These are phyloP conservation scores for Wallacemonas sp. DNA, from an alignment of 208 protist species.

Conservation along the genomic window DNA sequence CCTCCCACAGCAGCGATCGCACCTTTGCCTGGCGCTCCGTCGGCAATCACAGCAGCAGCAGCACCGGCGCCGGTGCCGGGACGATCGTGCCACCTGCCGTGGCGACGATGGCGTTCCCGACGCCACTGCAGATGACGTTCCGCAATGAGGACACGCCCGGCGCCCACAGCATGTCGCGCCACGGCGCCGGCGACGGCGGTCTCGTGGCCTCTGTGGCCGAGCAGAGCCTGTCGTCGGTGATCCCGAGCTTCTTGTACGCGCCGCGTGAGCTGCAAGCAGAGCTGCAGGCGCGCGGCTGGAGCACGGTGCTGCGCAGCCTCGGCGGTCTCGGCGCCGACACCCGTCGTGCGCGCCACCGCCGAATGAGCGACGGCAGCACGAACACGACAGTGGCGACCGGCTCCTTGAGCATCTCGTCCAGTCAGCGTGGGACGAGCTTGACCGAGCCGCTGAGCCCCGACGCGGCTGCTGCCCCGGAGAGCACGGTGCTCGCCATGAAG, in stretches of 20 bases:
- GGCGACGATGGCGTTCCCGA: not conserved
- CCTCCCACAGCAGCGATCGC: not conserved
- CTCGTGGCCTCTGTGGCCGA: not conserved
- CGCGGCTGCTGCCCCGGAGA: not conserved
- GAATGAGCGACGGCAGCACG: not conserved
- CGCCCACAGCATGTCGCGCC: too few species aligned
- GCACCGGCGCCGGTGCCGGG: too few species aligned
- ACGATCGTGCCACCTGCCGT: not conserved
- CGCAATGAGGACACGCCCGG: too few species aligned
- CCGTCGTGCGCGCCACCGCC: not conserved
- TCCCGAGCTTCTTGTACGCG: constrained; percentile 12
- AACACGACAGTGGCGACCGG: not conserved
- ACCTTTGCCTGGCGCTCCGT: not conserved
- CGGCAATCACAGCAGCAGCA: not conserved
- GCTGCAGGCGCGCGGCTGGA: not conserved
- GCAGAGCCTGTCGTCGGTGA: constrained; percentile 14
- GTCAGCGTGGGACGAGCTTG: not conserved
- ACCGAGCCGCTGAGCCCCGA: not conserved
- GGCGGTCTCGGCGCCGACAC: not conserved
- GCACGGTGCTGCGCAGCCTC: not conserved
- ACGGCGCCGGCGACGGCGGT: not conserved
- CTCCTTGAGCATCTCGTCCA: not conserved
- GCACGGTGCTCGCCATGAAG: not conserved
- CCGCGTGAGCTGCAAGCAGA: constrained; percentile 6
- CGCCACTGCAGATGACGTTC: constrained; percentile 7